These are phyloP conservation scores for Fusarium sp. DNA, from an alignment of 2,329 filamentous ascomycete genomes.

Conservation along the genomic window DNA sequence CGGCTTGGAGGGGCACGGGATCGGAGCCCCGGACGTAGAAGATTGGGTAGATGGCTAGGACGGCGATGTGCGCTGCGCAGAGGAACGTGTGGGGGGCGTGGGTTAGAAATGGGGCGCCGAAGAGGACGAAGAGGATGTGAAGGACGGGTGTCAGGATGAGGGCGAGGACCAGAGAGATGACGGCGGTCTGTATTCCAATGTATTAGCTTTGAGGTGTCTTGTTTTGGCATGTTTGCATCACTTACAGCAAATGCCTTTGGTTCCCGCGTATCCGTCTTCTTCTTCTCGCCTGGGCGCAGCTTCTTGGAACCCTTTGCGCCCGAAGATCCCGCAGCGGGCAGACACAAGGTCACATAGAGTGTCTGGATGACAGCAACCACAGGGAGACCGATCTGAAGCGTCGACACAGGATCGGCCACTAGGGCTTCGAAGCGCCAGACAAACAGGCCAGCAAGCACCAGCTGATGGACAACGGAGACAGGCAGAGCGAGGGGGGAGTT, in stretches of 20 bases:
- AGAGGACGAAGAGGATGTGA: slow-evolving; percentile 79
- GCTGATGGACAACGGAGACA: slow-evolving; percentile 76
- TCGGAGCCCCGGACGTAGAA: slow-evolving; percentile 90
- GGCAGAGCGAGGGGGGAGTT: slow-evolving; percentile 56
- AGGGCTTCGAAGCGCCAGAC: slow-evolving; percentile 73
- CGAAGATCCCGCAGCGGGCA: slow-evolving; percentile 70
- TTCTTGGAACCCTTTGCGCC: slow-evolving; percentile 60
- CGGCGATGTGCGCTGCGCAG: slow-evolving; percentile 82
- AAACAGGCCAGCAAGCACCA: slow-evolving; percentile 74
- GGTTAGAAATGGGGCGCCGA: slow-evolving; percentile 90
- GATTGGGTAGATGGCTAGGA: slow-evolving; percentile 82
- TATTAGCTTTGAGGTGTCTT: slow-evolving; percentile 13
- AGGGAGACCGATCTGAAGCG: slow-evolving; percentile 71
- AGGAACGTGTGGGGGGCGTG: slow-evolving; percentile 84
- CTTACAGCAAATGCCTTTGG: slow-evolving; percentile 62
- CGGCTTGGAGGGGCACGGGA: slow-evolving; percentile 74
- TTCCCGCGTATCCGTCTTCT: slow-evolving; percentile 61
- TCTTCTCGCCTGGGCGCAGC: slow-evolving; percentile 65
- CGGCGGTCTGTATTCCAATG: slow-evolving; percentile 53
- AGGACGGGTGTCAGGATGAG: slow-evolving; percentile 75
- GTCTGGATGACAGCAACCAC: slow-evolving; percentile 74
- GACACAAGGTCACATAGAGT: slow-evolving; percentile 70
- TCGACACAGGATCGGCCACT: slow-evolving; percentile 75
- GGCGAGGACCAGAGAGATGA: slow-evolving; percentile 69
- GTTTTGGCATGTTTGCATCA: background rate